phyloP scores from a whole-genome alignment of 2,329 filamentous ascomycete genomes.

The Talaromyces rugulosus region DNA sequence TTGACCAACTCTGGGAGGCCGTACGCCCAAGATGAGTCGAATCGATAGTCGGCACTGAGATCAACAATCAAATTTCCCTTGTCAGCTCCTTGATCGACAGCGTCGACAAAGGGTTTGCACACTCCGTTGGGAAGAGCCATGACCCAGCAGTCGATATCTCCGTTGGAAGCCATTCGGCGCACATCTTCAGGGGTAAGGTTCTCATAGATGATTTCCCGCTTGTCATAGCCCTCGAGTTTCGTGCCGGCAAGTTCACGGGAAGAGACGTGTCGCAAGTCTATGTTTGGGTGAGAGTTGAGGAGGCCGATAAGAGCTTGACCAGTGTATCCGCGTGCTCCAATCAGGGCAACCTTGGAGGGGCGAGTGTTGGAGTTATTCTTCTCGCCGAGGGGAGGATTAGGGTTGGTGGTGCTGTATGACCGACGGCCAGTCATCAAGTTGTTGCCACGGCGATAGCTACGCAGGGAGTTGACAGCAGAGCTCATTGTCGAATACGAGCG shows the following conservation, averaged over 20 bases:
- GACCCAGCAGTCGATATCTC: conserved; percentile 91
- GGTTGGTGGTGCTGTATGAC: conserved; percentile 59
- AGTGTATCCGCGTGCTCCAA: conserved; percentile 90
- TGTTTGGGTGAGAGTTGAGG: conserved; percentile 79
- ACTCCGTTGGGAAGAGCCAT: conserved; percentile 96
- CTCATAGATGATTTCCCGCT: conserved; percentile 88
- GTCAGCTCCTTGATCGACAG: conserved; percentile 67
- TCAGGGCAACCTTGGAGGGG: conserved; percentile 76
- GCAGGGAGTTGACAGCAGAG: conserved; percentile 30
- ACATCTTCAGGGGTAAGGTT: conserved; percentile 85
- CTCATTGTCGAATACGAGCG: conserved; percentile 63
- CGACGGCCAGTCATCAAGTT: conserved; percentile 30
- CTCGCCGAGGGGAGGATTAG: conserved; percentile 83
- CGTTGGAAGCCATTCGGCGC: conserved; percentile 73
- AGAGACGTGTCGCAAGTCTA: conserved; percentile 87
- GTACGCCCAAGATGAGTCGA: conserved; percentile 81
- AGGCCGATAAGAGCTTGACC: conserved; percentile 86
- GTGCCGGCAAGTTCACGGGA: conserved; percentile 88
- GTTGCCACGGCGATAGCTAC: conserved; percentile 28
- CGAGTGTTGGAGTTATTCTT: conserved; percentile 81
- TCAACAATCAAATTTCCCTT: conserved; percentile 78
- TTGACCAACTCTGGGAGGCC: conserved; percentile 81
- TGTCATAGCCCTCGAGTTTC: conserved; percentile 82
- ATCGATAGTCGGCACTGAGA: conserved; percentile 94
- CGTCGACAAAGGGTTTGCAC: conserved; percentile 90